phyloP scores from a whole-genome alignment of 2,329 filamentous ascomycete species.

The Exophiala sideris region DNA sequence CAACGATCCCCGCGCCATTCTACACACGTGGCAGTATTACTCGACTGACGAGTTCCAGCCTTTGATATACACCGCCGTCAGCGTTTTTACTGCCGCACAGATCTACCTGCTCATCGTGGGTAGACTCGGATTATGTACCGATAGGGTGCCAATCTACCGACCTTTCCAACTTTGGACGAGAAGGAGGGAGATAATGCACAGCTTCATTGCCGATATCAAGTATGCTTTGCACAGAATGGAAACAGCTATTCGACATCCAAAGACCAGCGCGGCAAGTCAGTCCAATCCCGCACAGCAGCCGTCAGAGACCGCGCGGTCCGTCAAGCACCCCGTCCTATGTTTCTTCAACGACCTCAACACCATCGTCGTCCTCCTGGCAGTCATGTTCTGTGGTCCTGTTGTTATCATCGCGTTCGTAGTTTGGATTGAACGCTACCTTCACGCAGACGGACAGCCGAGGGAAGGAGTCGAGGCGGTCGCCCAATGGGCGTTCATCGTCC shows the following conservation, averaged over 20 bases:
- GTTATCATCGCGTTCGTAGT: constrained; percentile 33
- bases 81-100: constrained; percentile 30
- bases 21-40: constrained; percentile 19
- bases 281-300: not conserved
- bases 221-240: not conserved
- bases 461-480: constrained; percentile 34
- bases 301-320: too few relatives aligned
- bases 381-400: constrained; percentile 33
- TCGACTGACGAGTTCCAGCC: constrained; percentile 27
- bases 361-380: constrained; percentile 21
- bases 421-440: constrained; percentile 35
- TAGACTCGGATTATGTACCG: constrained; percentile 24
- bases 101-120: constrained; percentile 26
- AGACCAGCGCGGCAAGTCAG: not conserved
- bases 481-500: constrained; percentile 32
- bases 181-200: constrained; percentile 24
- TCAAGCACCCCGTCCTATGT: not conserved
- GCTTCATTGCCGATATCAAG: constrained; percentile 22
- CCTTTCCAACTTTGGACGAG: constrained; percentile 29
- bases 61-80: constrained; percentile 33
- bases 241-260: not conserved
- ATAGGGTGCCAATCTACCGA: constrained; percentile 30
- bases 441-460: constrained; percentile 31
- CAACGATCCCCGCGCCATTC: constrained; percentile 9
- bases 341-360: constrained; percentile 6